Evolutionary conservation across 2,329 filamentous ascomycete species (phyloP).

Genomic region (Fusarium tricinctum): DNA sequence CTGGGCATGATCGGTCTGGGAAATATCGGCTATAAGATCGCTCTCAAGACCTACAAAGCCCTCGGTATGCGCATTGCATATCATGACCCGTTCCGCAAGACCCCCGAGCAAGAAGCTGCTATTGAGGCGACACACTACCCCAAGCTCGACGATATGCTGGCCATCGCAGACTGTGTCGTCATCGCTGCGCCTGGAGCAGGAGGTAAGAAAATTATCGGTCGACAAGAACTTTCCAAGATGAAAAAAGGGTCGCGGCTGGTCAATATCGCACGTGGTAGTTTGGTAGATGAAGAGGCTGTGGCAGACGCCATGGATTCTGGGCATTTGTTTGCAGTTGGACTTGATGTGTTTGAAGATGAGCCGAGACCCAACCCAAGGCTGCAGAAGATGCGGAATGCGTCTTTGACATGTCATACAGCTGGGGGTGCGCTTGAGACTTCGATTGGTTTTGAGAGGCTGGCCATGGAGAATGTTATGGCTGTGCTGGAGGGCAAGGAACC

Average conservation of each 20-base stretch:
- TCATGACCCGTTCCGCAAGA: constrained; percentile 61
- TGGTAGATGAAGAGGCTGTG: constrained; percentile 34
- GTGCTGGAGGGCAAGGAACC: constrained; percentile 61
- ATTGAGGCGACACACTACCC: constrained; percentile 59
- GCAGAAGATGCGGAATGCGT: constrained; percentile 51
- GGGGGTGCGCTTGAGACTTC: constrained; percentile 68
- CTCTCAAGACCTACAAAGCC: constrained; percentile 66
- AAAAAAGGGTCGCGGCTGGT: constrained; percentile 66
- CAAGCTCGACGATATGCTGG: constrained; percentile 23
- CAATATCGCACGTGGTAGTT: constrained; percentile 62
- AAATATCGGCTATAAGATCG: constrained; percentile 67
- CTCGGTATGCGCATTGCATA: constrained; percentile 72
- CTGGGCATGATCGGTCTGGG: constrained; percentile 73
- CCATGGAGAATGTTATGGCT: constrained; percentile 67
- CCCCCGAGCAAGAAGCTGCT: constrained; percentile 57
- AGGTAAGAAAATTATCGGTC: constrained; percentile 18
- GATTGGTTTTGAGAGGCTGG: constrained; percentile 66
- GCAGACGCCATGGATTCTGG: constrained; percentile 35
- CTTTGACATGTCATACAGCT: constrained; percentile 67
- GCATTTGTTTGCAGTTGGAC: constrained; percentile 49
- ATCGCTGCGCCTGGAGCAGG: constrained; percentile 25
- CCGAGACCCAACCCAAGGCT: constrained; percentile 49
- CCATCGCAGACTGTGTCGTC: constrained; percentile 23
- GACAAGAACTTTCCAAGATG: constrained; percentile 56
- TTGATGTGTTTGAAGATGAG: constrained; percentile 37